Evolutionary conservation across 331 rosid species (phyloP), one percentile per base, ranked within the genome.

Genomic region (Acacia concinna): DNA sequence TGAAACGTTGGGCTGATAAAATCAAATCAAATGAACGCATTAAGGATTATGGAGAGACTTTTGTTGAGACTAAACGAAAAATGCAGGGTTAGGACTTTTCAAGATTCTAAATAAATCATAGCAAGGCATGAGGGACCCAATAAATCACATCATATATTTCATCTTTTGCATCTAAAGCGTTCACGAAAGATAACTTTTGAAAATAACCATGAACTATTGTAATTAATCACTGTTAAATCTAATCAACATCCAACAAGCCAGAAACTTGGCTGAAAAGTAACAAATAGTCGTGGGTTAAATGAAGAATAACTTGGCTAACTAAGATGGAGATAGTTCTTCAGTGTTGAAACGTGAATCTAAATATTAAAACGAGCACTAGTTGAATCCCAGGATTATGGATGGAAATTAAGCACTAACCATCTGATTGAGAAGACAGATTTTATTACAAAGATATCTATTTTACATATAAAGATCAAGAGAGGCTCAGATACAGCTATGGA

Each of bases 401-500:
- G 75, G 47, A 35, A 79, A 35, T 66, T n/a, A n/a, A 66, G 43
- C 2, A 7, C 21, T 64, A 3, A 63, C 2, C 41, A 63, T 7
- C 69, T 25, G 67, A 32, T 5, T 12, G n/a, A 43, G 32, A 79
- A 52, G 27, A 63, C 70, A 81, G 76, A 68, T 41, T 65, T 51
- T 79, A 64, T 81, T 75, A 44, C 83, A 75, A 52, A 27, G 20
- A 59, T 27, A 11, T 59, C 8, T 27, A 59, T 25, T 59, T 59
- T 23, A 41, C 56, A 68, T 6, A 40, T 40, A 14, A 37, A 79
- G 84, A 78, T 47, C 73, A 88, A 71, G 54, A 40, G 56, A 73
- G 82, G 79, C 82, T 83, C 15, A 71, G 80, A 88, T 67, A 86
- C 89, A 82, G 84, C 87, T 79, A 60, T 14, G 10, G 10, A 71